phyloP scores from a whole-genome alignment of 352 stramenopile genomes.

The Phytophthora ramorum region DNA sequence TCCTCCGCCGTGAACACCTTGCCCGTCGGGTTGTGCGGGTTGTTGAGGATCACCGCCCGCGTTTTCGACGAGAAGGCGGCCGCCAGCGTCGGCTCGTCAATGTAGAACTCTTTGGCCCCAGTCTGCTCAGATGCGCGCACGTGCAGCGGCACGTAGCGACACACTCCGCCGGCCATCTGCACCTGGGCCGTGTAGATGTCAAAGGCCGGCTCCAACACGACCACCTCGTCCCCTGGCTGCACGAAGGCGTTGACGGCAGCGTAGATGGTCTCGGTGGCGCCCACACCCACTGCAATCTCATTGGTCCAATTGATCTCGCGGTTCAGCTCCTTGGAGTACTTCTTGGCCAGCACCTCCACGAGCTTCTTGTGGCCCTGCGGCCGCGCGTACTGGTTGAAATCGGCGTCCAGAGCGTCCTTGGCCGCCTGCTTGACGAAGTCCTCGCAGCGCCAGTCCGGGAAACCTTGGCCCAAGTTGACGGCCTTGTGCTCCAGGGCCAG shows the following conservation, averaged over 20 bases:
- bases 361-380: slow-evolving; percentile 90
- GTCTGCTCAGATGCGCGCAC: slow-evolving; percentile 38
- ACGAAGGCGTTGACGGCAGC: slow-evolving; percentile 93
- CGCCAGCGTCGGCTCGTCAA: slow-evolving; percentile 90
- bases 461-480: slow-evolving; percentile 95
- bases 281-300: slow-evolving; percentile 95
- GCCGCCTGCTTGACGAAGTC: slow-evolving; percentile 95
- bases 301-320: slow-evolving; percentile 89
- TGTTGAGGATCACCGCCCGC: slow-evolving; percentile 97
- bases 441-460: slow-evolving; percentile 94
- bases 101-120: slow-evolving; percentile 68
- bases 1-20: slow-evolving; percentile 96
- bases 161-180: slow-evolving; percentile 85
- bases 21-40: slow-evolving; percentile 98
- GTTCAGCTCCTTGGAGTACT: slow-evolving; percentile 90
- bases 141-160: slow-evolving; percentile 85
- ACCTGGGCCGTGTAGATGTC: slow-evolving; percentile 95
- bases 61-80: slow-evolving; percentile 92
- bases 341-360: slow-evolving; percentile 84
- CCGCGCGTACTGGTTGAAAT: slow-evolving; percentile 95
- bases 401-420: slow-evolving; percentile 91
- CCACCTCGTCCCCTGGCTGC: slow-evolving; percentile 95
- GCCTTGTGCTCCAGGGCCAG: slow-evolving; percentile 87
- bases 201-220: slow-evolving; percentile 98
- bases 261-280: slow-evolving; percentile 96